Base-by-base conservation (phyloP, 441 rosid genomes). In the Erodium trifolium region DNA sequence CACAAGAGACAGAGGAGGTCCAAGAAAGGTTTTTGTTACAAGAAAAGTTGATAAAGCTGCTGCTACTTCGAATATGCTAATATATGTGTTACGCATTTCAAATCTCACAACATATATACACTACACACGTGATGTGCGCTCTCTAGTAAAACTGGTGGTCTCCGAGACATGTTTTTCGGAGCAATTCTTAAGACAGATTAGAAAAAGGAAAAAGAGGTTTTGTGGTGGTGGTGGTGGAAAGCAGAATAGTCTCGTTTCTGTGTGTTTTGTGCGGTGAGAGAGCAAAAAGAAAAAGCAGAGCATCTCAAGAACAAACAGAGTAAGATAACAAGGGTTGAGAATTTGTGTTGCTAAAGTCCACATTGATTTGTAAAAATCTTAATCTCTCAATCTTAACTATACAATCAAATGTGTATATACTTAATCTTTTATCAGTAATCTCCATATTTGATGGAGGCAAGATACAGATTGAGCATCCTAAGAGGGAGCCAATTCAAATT, bases 1-100 rank as follows among this genome's bases (percentile, higher is more conserved):
- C 80, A 76, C 79, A 34, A 12, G 45, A 41, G 45, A 41, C 23
- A 55, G 23, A 55, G 27, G 63, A 57, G 63, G 63, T 57, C 63
- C 63, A 57, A 57, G 63, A 57, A 57, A 57, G 63, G 63, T 13
- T 57, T 57, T 31, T 55, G 62, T 16, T 55, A 16, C 62, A 16
- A 14, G 17, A 55, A 55, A 37, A 37, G 41, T 37, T 41, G 45
- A 7, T 41, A 41, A 41, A 41, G 45, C 45, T 41, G 45, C 45
- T 41, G 5, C 45, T 41, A 41, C 45, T 41, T 41, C 45, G 8
- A 1, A 7, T 41, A 41, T 53, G 60, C 19, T 53, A 16, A 53
- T 16, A 57, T 18, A 57, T 57, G 23, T 57, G 18, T 14, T 55
- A 55, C n/a, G 19, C 1, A 18, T 55, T 14, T 14, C 2, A 41